Evolutionary conservation across 1,284 basidiomycete species (phyloP).

Genomic region (Prillingera fragicola): DNA sequence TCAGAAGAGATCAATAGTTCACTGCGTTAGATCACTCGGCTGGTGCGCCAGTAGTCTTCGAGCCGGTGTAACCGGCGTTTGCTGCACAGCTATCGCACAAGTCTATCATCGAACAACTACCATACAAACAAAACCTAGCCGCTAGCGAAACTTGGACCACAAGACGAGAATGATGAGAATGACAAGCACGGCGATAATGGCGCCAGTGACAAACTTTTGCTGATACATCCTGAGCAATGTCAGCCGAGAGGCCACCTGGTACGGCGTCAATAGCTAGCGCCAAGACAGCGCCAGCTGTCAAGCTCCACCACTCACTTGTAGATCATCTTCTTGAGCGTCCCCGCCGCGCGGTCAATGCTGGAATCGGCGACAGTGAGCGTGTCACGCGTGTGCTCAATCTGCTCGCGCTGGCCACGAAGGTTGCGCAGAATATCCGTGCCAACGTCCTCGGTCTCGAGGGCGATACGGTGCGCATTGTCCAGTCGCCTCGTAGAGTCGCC

Average conservation of each 20-base stretch:
- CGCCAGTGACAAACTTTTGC: slow-evolving; percentile 48
- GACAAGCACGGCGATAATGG: slow-evolving; percentile 48
- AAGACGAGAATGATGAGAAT: slow-evolving; percentile 48
- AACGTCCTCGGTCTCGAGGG: slow-evolving; percentile 92
- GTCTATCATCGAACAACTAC: no score
- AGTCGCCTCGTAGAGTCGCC: slow-evolving; percentile 75
- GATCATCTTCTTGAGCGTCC: slow-evolving; percentile 59
- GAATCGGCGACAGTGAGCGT: slow-evolving; percentile 55
- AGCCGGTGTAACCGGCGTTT: no score
- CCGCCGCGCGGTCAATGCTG: slow-evolving; percentile 55
- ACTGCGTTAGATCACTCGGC: no score
- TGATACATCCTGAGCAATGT: slow-evolving; percentile 46
- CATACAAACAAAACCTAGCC: no score
- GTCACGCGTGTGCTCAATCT: slow-evolving; percentile 88
- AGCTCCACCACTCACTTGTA: slow-evolving; percentile 52
- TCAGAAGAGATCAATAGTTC: no score
- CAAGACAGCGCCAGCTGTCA: no score
- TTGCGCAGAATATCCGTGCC: slow-evolving; percentile 88
- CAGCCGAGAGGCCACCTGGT: not conserved
- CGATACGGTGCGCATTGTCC: slow-evolving; percentile 84
- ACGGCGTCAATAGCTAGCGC: not conserved
- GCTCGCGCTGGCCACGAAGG: slow-evolving; percentile 82
- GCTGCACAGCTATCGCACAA: no score
- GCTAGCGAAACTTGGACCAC: slow-evolving; percentile 48
- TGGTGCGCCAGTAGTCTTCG: no score